These are phyloP conservation scores for Schizophyllum commune DNA, from an alignment of 1,284 basidiomycete genomes.

Conservation along the genomic window DNA sequence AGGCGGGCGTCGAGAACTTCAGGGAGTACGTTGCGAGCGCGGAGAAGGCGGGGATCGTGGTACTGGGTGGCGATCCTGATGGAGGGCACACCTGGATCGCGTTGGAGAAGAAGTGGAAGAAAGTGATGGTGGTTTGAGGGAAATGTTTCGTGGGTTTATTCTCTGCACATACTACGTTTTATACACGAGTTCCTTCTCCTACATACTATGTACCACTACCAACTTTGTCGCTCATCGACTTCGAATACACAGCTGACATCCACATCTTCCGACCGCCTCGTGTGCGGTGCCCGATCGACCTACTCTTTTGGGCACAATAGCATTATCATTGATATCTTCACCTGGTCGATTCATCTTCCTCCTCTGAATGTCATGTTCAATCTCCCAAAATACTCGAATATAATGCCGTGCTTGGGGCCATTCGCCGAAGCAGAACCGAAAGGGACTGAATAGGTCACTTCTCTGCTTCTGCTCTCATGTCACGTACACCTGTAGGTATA, in stretches of 20 bases:
- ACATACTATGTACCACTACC: no score
- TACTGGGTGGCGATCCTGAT: conserved; percentile 24
- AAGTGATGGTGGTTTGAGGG: neutral
- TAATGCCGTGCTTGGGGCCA: no score
- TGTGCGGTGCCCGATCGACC: no score
- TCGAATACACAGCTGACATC: no score
- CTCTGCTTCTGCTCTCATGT: neutral
- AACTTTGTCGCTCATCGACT: no score
- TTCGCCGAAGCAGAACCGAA: neutral
- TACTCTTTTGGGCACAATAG: no score
- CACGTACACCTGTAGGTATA: conserved; percentile 8
- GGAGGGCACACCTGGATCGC: conserved; percentile 24
- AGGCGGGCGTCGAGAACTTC: conserved; percentile 23
- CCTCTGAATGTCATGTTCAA: no score
- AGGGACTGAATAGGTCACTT: neutral
- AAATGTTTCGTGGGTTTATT: neutral
- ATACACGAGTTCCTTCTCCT: no score
- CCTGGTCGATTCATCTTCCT: no score
- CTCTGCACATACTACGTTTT: neutral
- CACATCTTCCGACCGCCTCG: no score
- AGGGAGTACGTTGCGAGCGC: conserved; percentile 23
- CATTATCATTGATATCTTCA: no score
- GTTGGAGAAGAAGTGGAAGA: conserved; percentile 10
- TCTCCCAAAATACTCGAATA: no score
- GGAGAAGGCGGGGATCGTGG: conserved; percentile 21